These are phyloP conservation scores for Paecilomyces fulvus DNA, from an alignment of 2,329 filamentous ascomycete species.

Conservation along the genomic window DNA sequence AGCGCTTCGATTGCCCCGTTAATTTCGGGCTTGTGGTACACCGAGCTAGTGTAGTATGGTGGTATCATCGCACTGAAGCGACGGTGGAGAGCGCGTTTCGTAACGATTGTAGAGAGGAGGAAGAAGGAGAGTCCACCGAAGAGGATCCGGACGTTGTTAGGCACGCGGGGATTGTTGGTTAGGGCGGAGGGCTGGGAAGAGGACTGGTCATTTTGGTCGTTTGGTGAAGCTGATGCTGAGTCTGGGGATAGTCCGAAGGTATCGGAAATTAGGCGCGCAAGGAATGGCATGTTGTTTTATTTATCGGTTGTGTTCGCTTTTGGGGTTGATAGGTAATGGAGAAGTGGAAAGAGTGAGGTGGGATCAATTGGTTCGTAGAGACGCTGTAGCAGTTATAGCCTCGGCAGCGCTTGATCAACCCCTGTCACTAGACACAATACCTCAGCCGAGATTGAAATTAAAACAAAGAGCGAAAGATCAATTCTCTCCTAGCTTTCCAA, in stretches of 20 bases:
- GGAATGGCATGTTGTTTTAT: background rate
- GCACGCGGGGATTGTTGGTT: constrained; percentile 12
- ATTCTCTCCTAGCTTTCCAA: background rate
- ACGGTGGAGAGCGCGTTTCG: constrained; percentile 59
- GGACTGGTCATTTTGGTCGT: background rate
- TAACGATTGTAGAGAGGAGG: constrained; percentile 60
- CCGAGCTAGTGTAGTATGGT: constrained; percentile 55
- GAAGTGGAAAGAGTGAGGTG: background rate
- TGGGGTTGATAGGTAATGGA: background rate
- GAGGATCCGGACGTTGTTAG: constrained; percentile 47
- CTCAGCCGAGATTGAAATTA: background rate
- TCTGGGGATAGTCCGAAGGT: background rate
- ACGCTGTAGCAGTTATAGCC: background rate
- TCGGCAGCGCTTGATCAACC: background rate
- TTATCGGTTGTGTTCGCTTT: background rate
- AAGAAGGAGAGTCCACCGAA: constrained; percentile 69
- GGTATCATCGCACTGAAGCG: constrained; percentile 57
- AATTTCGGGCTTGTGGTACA: constrained; percentile 36
- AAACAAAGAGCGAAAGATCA: background rate
- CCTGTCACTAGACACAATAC: background rate
- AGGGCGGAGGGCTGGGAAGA: background rate
- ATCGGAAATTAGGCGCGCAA: background rate
- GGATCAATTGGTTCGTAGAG: background rate
- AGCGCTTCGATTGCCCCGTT: constrained; percentile 65
- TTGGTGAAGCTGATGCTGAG: background rate